phyloP scores from a whole-genome alignment of 2,329 filamentous ascomycete genomes.

The Karstenula rhodostoma region DNA sequence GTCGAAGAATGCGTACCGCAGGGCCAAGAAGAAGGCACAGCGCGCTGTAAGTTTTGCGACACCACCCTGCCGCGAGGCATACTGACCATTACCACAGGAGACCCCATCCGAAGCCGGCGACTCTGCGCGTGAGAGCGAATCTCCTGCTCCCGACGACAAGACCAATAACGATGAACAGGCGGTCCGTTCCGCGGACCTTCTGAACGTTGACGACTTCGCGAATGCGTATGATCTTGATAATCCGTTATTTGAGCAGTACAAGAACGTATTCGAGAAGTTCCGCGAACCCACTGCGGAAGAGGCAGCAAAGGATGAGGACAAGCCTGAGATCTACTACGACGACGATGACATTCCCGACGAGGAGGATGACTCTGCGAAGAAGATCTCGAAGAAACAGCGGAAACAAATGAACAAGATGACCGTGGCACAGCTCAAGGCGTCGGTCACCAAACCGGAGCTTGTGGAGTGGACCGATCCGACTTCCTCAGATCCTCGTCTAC shows the following conservation, averaged over 20 bases:
- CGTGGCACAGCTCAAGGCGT: constrained; percentile 91
- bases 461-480: constrained; percentile 98
- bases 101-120: constrained; percentile 41
- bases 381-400: constrained; percentile 91
- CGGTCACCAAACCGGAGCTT: constrained; percentile 89
- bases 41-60: constrained; percentile 59
- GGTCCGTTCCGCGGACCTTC: constrained; percentile 57
- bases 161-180: constrained; percentile 45
- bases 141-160: constrained; percentile 43
- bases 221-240: constrained; percentile 70
- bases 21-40: constrained; percentile 95
- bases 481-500: constrained; percentile 83
- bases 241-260: constrained; percentile 83
- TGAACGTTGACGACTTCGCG: constrained; percentile 44
- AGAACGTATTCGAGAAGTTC: constrained; percentile 82
- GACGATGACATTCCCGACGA: constrained; percentile 88
- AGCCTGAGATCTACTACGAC: constrained; percentile 83
- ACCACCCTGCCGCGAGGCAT: constrained; percentile 10
- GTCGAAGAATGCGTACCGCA: constrained; percentile 92
- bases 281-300: constrained; percentile 64
- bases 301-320: constrained; percentile 65
- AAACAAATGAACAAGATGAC: constrained; percentile 93
- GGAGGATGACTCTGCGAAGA: constrained; percentile 73
- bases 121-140: constrained; percentile 50
- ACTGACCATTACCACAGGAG: constrained; percentile 42